phyloP scores from a whole-genome alignment of 371 early-diverging fungal genomes.

The Entomophthora muscae region DNA sequence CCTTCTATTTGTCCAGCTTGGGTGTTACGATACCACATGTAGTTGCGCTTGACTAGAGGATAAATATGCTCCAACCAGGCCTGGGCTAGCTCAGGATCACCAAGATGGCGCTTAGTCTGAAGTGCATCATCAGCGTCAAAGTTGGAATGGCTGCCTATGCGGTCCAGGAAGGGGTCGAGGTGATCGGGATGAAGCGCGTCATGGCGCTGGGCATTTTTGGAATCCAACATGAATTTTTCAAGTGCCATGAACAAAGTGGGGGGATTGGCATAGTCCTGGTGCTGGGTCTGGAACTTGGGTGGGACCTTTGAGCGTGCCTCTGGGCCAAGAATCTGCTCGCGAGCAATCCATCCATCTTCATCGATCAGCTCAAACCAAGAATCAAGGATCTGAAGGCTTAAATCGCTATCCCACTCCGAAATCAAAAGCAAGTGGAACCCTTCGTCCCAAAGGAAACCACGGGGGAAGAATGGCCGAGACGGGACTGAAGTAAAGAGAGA shows the following conservation, averaged over 20 bases:
- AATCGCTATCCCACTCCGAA: slow-evolving; percentile 74
- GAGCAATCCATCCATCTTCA: slow-evolving; percentile 77
- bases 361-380: slow-evolving; percentile 73
- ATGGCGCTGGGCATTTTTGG: slow-evolving; percentile 12
- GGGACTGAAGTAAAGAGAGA: slow-evolving; percentile 73
- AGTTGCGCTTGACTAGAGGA: slow-evolving; percentile 46
- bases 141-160: too few relatives aligned
- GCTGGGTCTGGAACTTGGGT: slow-evolving; percentile 78
- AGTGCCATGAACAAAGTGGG: slow-evolving; percentile 70
- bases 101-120: slow-evolving; percentile 25
- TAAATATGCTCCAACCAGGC: slow-evolving; percentile 42
- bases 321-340: slow-evolving; percentile 87
- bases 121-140: slow-evolving; percentile 13
- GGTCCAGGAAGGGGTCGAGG: neutral
- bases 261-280: slow-evolving; percentile 84
- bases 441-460: slow-evolving; percentile 94
- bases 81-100: slow-evolving; percentile 23
- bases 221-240: slow-evolving; percentile 30
- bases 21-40: slow-evolving; percentile 63
- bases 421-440: slow-evolving; percentile 83
- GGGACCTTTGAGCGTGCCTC: slow-evolving; percentile 87
- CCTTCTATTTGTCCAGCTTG: slow-evolving; percentile 43
- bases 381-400: slow-evolving; percentile 56
- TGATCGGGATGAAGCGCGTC: too few relatives aligned
- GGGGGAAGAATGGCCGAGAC: slow-evolving; percentile 84